Evolutionary conservation across 805 yeast genomes (phyloP), one percentile per base, ranked within the genome.

Genomic region (Candida tallmaniae): DNA sequence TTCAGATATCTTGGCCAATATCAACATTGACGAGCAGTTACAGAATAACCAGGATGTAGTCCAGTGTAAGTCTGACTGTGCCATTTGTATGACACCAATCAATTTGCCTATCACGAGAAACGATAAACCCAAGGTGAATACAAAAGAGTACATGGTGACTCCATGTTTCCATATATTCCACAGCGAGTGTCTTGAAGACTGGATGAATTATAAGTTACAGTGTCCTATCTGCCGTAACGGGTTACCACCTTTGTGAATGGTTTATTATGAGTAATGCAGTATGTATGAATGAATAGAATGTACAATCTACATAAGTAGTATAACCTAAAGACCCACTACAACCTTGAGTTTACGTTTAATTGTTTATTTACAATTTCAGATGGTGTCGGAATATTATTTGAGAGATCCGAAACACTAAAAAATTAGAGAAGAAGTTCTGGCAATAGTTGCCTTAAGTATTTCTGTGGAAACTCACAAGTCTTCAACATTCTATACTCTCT

Each of bases 161-260:
- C 97, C 97, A 2, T 89, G 97, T 57, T 70, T 78, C 27, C 97
- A 89, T 55, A 77, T 87, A 7, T 90, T 88, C 73, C 97, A 89
- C 52, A 73, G 86, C 2, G 79, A 74, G n/a, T 89, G 97, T 60
- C 63, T 90, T 43, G 94, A 85, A 52, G 77, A 74, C 42, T 90
- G 97, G 97, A 87, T 90, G 96, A 76, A 80, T 54, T 83, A 86
- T 54, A 85, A 88, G 49, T 60, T 90, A 32, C 96, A 88, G 51
- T 90, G 97, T 60, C 97, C 97, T 1, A 89, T 88, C 5, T 90
- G 97, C 59, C 73, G 97, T 50, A 76, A 77, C 36, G 74, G 86
- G 15, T 62, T 90, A 26, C 97, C 97, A 2, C 96, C 96, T 1
- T 62, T 83, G 34, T 86, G 38, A 26, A 5, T 9, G 9, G 23